These are phyloP conservation scores for Berkeleyomyces rouxiae DNA, from an alignment of 2,329 filamentous ascomycete species.

Conservation along the genomic window DNA sequence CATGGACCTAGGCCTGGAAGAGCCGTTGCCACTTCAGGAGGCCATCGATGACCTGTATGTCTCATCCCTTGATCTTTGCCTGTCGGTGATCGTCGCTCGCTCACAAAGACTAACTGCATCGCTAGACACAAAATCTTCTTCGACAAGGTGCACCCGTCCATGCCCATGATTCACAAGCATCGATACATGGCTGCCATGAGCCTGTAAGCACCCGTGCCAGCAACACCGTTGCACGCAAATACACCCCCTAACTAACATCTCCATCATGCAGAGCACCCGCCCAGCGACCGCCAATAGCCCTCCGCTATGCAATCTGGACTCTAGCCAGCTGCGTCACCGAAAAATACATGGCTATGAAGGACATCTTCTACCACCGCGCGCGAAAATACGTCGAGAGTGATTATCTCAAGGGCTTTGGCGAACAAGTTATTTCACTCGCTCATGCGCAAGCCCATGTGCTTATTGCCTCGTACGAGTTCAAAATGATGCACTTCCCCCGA, in stretches of 20 bases:
- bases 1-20: constrained; percentile 42
- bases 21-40: constrained; percentile 40
- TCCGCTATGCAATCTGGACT: constrained; percentile 95
- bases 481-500: constrained; percentile 90
- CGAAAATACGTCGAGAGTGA: constrained; percentile 83
- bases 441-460: constrained; percentile 77
- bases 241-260: not conserved
- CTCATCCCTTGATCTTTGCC: not conserved
- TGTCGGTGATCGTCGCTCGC: not conserved
- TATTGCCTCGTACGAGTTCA: constrained; percentile 77
- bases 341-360: constrained; percentile 62
- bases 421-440: constrained; percentile 69
- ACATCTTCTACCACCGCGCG: constrained; percentile 77
- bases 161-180: constrained; percentile 79
- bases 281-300: constrained; percentile 68
- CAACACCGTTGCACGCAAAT: not conserved
- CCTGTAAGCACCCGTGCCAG: constrained; percentile 31
- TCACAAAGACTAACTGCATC: not conserved
- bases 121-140: constrained; percentile 69
- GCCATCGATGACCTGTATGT: constrained; percentile 64
- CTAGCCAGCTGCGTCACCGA: constrained; percentile 72
- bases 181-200: constrained; percentile 82
- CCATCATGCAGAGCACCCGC: constrained; percentile 44
- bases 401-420: constrained; percentile 82
- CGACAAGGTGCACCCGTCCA: constrained; percentile 69